A percentile compares a stretch with the other conserved stretches of the same genome.
Evolutionary conservation across 192 early-diverging fungal genomes (phyloP).

Genomic region (Pilobolus umbonatus): DNA sequence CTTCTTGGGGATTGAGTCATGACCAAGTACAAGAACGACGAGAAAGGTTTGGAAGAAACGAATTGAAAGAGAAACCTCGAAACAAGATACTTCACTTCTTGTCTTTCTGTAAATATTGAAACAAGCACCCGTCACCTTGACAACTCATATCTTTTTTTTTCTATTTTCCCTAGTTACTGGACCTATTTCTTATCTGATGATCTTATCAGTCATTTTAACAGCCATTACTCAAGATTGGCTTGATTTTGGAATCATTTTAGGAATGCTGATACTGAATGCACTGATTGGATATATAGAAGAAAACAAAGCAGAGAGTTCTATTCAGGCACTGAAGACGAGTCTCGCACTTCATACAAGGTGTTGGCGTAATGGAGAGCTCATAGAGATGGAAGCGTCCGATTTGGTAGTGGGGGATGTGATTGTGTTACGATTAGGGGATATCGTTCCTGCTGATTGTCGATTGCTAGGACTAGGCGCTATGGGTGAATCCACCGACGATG

Average conservation of each 20-base stretch:
- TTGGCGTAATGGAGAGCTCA: slow-evolving; percentile 52
- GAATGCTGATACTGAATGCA: slow-evolving; percentile 58
- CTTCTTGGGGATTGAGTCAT: slow-evolving; percentile 53
- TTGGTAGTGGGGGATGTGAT: slow-evolving; percentile 73
- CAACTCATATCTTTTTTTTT: neutral
- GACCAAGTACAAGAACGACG: slow-evolving; percentile 49
- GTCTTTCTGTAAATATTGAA: slow-evolving; percentile 37
- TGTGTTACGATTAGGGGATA: slow-evolving; percentile 67
- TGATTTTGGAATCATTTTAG: slow-evolving; percentile 56
- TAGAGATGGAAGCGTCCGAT: slow-evolving; percentile 43
- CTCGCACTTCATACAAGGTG: slow-evolving; percentile 58
- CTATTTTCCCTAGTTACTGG: slow-evolving; percentile 49
- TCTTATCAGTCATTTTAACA: slow-evolving; percentile 49
- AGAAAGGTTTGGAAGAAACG: slow-evolving; percentile 57
- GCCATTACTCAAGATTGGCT: slow-evolving; percentile 55
- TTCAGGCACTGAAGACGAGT: slow-evolving; percentile 66
- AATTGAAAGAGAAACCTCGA: slow-evolving; percentile 37
- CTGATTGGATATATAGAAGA: slow-evolving; percentile 71
- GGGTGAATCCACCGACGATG: slow-evolving; percentile 47
- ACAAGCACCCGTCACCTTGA: no score
- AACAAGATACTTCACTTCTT: slow-evolving; percentile 43
- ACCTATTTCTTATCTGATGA: slow-evolving; percentile 62
- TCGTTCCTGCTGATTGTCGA: slow-evolving; percentile 67
- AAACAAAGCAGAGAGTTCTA: slow-evolving; percentile 62
- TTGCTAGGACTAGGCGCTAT: slow-evolving; percentile 45